Conservation (phyloP, 352 stramenopile genomes). For the Globisporangium middletonii region DNA sequence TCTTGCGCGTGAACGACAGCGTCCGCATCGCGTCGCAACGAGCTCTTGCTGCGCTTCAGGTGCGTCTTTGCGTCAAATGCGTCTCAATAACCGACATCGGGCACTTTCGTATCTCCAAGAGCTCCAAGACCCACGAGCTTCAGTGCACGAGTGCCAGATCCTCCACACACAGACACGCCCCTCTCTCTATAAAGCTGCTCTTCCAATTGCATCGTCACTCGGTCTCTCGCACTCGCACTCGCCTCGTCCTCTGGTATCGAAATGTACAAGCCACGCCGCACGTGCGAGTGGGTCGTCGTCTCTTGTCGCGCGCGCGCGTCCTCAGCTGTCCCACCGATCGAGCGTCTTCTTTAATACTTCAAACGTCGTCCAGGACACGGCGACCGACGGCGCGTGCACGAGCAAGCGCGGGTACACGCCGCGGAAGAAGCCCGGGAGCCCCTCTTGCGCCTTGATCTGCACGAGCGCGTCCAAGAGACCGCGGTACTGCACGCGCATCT, state of each 20-base stretch:
- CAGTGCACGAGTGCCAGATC: no score
- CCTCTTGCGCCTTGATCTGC: conserved; percentile 92
- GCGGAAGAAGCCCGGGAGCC: conserved; percentile 92
- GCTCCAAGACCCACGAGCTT: no score
- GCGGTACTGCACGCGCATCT: conserved; percentile 66
- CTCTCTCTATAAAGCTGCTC: background rate
- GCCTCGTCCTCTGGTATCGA: conserved; percentile 4
- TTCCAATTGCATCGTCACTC: background rate
- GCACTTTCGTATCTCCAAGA: no score
- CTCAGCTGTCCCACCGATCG: conserved; percentile 32
- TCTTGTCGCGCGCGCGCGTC: background rate
- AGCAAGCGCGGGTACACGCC: conserved; percentile 92
- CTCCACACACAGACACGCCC: no score
- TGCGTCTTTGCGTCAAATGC: no score
- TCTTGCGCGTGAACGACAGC: conserved; percentile 10
- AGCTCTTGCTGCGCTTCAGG: background rate
- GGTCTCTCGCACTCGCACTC: background rate
- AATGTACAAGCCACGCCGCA: conserved; percentile 11
- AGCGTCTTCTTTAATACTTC: conserved; percentile 92
- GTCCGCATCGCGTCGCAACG: conserved; percentile 4
- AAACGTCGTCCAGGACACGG: conserved; percentile 99
- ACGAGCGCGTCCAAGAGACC: conserved; percentile 68
- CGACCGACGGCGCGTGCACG: conserved; percentile 95
- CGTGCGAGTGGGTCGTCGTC: no score
- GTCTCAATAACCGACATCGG: no score